phyloP scores from a whole-genome alignment of 768 basidiomycete genomes.

The Boletus subparvulus region DNA sequence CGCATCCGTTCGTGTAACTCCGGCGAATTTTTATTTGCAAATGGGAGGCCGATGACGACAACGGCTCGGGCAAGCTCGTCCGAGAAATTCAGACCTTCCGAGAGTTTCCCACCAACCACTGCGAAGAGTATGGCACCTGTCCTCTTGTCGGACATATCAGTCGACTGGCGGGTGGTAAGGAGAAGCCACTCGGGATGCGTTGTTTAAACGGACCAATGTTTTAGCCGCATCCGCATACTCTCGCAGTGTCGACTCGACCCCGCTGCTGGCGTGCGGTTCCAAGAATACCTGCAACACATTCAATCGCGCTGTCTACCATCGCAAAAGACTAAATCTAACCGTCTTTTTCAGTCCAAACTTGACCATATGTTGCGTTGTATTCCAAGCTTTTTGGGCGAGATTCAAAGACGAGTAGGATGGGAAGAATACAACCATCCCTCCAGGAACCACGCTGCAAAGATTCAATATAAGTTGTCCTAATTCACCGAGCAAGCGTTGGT shows the following conservation, averaged over 20 bases:
- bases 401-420: slow-evolving; percentile 88
- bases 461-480: slow-evolving; percentile 85
- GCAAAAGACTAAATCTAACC: slow-evolving; percentile 38
- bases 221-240: slow-evolving; percentile 62
- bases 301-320: neutral
- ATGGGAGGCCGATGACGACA: slow-evolving; percentile 87
- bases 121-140: slow-evolving; percentile 85
- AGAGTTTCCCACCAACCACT: slow-evolving; percentile 96
- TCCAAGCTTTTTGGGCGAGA: slow-evolving; percentile 65
- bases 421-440: slow-evolving; percentile 91
- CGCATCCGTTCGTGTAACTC: slow-evolving; percentile 91
- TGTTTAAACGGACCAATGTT: slow-evolving; percentile 16
- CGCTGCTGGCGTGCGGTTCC: slow-evolving; percentile 72
- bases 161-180: slow-evolving; percentile 21
- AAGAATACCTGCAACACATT: slow-evolving; percentile 68
- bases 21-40: slow-evolving; percentile 86
- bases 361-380: slow-evolving; percentile 54
- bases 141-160: slow-evolving; percentile 28
- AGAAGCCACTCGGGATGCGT: neutral
- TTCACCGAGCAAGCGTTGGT: slow-evolving; percentile 68
- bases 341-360: slow-evolving; percentile 72
- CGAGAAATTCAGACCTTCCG: slow-evolving; percentile 81
- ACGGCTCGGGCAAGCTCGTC: slow-evolving; percentile 85
- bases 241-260: slow-evolving; percentile 72
- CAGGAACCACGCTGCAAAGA: slow-evolving; percentile 72